These are phyloP conservation scores for Neofusicoccum cordaticola DNA, from an alignment of 2,329 filamentous ascomycete species.

Conservation along the genomic window DNA sequence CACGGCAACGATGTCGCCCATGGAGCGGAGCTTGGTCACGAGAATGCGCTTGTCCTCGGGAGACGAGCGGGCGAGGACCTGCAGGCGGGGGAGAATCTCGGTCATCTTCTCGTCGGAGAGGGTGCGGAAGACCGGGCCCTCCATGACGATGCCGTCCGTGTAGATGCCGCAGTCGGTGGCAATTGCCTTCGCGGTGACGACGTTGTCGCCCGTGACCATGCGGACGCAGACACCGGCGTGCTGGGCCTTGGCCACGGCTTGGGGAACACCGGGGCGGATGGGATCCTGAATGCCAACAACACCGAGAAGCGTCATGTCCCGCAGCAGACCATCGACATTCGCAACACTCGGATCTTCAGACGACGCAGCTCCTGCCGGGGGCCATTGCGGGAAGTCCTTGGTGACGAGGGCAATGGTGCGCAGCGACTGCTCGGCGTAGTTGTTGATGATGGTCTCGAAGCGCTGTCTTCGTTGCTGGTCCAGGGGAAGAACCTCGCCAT, in stretches of 20 bases:
- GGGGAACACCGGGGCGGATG: slow-evolving; percentile 68
- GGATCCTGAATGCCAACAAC: slow-evolving; percentile 82
- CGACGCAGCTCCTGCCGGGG: slow-evolving; percentile 17
- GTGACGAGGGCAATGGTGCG: slow-evolving; percentile 43
- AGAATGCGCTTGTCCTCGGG: slow-evolving; percentile 75
- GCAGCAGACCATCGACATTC: background rate
- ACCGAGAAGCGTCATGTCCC: slow-evolving; percentile 43
- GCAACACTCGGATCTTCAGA: background rate
- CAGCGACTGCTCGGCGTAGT: slow-evolving; percentile 40
- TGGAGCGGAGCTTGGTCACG: slow-evolving; percentile 52
- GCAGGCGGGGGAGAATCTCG: slow-evolving; percentile 58
- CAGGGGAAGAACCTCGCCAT: background rate
- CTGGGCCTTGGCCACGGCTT: slow-evolving; percentile 71
- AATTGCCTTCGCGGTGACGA: slow-evolving; percentile 74
- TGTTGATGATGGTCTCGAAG: slow-evolving; percentile 32
- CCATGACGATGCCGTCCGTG: slow-evolving; percentile 66
- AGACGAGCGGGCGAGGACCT: slow-evolving; percentile 70
- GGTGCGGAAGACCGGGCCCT: slow-evolving; percentile 75
- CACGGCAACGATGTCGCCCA: slow-evolving; percentile 69
- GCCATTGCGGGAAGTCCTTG: slow-evolving; percentile 40
- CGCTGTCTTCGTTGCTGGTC: slow-evolving; percentile 11
- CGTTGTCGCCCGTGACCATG: slow-evolving; percentile 85
- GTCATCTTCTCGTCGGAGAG: slow-evolving; percentile 52
- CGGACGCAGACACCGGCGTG: slow-evolving; percentile 74
- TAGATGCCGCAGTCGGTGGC: slow-evolving; percentile 76